Evolutionary conservation across 2,329 filamentous ascomycete species (phyloP), one percentile per base, ranked within the genome.

Genomic region (Fusarium irregulare): DNA sequence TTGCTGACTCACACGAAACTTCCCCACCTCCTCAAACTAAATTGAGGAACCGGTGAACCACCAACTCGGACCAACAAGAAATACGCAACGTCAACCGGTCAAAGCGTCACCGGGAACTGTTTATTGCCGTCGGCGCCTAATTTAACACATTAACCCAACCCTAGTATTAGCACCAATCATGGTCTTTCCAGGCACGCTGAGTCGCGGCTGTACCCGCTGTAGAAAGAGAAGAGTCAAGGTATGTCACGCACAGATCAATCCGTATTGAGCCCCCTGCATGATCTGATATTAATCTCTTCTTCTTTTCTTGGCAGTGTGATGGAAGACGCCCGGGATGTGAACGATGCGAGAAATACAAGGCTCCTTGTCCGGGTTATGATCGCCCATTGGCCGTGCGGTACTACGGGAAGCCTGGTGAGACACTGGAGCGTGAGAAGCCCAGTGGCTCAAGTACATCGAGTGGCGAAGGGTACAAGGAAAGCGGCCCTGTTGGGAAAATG

Each of bases 161-260:
- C 34, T 37, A n/a, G 4, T 44, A 37, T 10, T 34, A n/a, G 10
- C 47, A 23, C 41, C 32, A 58, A 30, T 37, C 7, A 68, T 68
- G 66, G 64, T 68, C 8, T 68, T 68, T 46, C 66, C 66, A 21
- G 66, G 66, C 16, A 34, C 42, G 0, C 23, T 64, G 7, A 68
- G 66, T 27, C 42, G 28, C 16, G 66, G 64, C 25, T 68, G 65
- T 45, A 51, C 27, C 30, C 65, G 64, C 16, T 68, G 66, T 25
- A 25, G 46, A 20, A 64, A 64, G 42, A 60, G 64, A 12, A 68
- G 64, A 45, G 56, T 68, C 14, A 68, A 68, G 25, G 64, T 68
- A 34, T 14, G 60, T 50, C 16, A 13, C 18, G 18, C 48, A 30
- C 34, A 23, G 18, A n/a, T 20, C 55, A 34, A 25, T 30, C 21